Evolutionary conservation across 139 green algal genomes (phyloP).

Genomic region (Chlorella sp.): DNA sequence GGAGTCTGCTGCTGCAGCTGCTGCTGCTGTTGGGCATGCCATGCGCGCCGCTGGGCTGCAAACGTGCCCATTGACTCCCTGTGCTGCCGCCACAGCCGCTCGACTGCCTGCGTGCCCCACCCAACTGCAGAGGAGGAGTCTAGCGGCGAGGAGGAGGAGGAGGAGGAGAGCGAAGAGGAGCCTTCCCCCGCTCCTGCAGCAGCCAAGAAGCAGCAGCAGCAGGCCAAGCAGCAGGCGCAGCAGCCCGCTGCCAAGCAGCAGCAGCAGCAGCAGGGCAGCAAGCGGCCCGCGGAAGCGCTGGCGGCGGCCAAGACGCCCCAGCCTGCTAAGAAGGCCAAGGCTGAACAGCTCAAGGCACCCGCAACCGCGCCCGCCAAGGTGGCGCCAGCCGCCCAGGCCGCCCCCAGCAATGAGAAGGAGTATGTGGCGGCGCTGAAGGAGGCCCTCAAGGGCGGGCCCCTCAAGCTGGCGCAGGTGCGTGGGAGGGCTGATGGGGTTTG

Average conservation of each 20-base stretch:
- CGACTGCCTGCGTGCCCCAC: too few relatives aligned
- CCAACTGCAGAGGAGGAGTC: not conserved
- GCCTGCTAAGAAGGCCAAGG: constrained; percentile 94
- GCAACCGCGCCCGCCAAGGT: constrained; percentile 25
- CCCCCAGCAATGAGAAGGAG: constrained; percentile 19
- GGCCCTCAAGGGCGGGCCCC: not conserved
- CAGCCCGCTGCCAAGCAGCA: not conserved
- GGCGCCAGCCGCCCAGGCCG: not conserved
- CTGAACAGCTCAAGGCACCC: constrained; percentile 75
- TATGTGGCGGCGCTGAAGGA: constrained; percentile 24
- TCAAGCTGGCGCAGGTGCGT: constrained; percentile 34
- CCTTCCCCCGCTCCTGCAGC: not conserved
- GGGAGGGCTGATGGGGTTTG: not conserved
- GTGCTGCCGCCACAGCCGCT: too few relatives aligned
- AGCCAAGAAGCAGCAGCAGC: not conserved
- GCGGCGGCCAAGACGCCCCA: constrained; percentile 48
- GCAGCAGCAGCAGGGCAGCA: constrained; percentile 24
- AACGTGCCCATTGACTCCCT: too few relatives aligned
- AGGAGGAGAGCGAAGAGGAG: not conserved
- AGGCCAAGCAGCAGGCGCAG: not conserved
- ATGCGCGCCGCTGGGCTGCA: too few relatives aligned
- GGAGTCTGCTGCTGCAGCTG: not conserved
- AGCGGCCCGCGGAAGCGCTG: not conserved
- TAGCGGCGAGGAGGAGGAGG: constrained; percentile 30
- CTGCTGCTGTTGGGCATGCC: not conserved